Evolutionary conservation across 495 filamentous ascomycete genomes (phyloP), one percentile per base, ranked within the genome.

Genomic region (Penicillium cosmopolitanum): DNA sequence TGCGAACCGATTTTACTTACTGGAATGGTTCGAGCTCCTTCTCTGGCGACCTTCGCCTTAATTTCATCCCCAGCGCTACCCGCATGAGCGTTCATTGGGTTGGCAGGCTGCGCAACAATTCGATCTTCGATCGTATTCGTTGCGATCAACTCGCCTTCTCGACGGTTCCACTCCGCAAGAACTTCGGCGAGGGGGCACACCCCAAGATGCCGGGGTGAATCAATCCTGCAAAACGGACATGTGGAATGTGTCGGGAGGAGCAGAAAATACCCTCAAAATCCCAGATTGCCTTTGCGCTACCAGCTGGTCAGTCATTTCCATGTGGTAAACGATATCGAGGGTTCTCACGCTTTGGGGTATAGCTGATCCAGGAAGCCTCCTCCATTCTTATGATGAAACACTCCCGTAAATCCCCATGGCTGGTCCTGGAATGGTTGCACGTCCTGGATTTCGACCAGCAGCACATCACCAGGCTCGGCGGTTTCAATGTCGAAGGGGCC

Each of bases 181-280:
- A 90, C 72, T 53, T 86, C 81, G 6, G 81, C 0, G 89, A 93
- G 2, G 93, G 94, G 0, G 94, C 94, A 66, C 92, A 96, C 4
- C 94, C 94, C 16, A 98, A 77, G 56, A 98, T 97, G 3, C 94
- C 94, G 0, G 94, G 93, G 68, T 98, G 94, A 68, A 98, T 97
- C 36, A 97, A 77, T n/a, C 92, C 92, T 12, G 92, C 84, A 69
- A 96, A 96, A 55, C 90, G 88, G 56, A 96, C 91, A 62, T 88
- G 84, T 0, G 93, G 93, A 64, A 97, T 93, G 71, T 98, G 94
- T 0, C 94, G 85, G 11, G 89, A 93, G 23, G 89, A 89, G 80
- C 91, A 95, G 76, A 89, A 93, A 66, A 98, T 96, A 58, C 94
- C 94, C 67, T 96, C 92, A 61, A 98, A 97, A 68, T 97, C 94